These are phyloP conservation scores for Ampelocalamus luodianensis DNA, from an alignment of 176 grass and related monocot species.

Conservation along the genomic window DNA sequence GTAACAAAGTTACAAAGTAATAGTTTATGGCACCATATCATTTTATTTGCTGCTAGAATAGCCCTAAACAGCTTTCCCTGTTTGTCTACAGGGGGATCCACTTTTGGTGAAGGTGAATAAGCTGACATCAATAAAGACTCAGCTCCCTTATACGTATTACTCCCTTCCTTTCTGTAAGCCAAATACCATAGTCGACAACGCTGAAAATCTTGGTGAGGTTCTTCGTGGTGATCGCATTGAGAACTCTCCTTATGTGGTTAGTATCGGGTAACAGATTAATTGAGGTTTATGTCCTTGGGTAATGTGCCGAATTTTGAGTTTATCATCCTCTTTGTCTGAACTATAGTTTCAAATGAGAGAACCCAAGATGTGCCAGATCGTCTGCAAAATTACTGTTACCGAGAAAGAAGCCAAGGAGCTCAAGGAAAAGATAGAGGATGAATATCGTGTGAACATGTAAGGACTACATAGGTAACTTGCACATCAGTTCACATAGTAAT, in stretches of 20 bases:
- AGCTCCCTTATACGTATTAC: conserved; percentile 65
- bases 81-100: conserved; percentile 43
- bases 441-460: conserved; percentile 70
- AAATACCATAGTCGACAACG: conserved; percentile 47
- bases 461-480: not conserved
- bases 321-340: conserved; percentile 3
- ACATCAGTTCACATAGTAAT: conserved; percentile 3
- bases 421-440: conserved; percentile 78
- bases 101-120: conserved; percentile 71
- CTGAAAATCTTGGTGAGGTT: conserved; percentile 73
- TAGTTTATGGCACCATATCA: not conserved
- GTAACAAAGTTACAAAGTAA: not conserved
- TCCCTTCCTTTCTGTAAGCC: conserved; percentile 73
- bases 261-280: conserved; percentile 24
- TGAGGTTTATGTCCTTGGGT: not conserved
- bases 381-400: conserved; percentile 49
- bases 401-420: conserved; percentile 69
- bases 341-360: conserved; percentile 67
- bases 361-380: conserved; percentile 64
- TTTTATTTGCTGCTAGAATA: conserved; percentile 10
- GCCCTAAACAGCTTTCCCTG: not conserved
- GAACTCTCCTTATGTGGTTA: conserved; percentile 67
- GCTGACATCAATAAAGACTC: conserved; percentile 64
- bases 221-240: conserved; percentile 74
- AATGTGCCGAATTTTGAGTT: conserved; percentile 5